A percentile compares a stretch with the other conserved stretches of the same genome.
These are phyloP conservation scores for Ophidiomyces ophidiicola DNA, from an alignment of 2,329 filamentous ascomycete species.

Conservation along the genomic window DNA sequence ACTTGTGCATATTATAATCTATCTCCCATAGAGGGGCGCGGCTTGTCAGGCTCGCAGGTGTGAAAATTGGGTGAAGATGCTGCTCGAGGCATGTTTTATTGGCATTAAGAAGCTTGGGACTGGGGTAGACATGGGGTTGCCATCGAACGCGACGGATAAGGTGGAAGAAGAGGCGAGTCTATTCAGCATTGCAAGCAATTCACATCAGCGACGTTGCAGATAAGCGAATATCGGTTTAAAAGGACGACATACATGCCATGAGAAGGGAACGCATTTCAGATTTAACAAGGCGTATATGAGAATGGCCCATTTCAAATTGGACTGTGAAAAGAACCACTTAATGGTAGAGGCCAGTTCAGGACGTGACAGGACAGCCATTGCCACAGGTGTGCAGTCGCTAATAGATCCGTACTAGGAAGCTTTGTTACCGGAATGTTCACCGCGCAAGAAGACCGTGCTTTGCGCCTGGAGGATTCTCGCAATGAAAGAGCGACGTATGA, in stretches of 20 bases:
- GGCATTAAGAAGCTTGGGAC: conserved; percentile 25
- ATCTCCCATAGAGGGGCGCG: conserved; percentile 62
- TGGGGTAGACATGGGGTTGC: conserved; percentile 39
- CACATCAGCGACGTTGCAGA: conserved; percentile 1
- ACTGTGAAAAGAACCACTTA: conserved; percentile 5
- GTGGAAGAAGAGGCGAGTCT: conserved; percentile 49
- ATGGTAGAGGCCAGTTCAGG: neutral
- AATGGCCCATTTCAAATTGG: conserved; percentile 25
- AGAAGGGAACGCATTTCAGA: conserved; percentile 60
- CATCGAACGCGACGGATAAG: conserved; percentile 45
- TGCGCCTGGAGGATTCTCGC: too few species aligned
- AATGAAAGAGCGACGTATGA: too few species aligned
- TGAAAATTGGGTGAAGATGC: conserved; percentile 54
- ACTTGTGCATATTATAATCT: conserved; percentile 78
- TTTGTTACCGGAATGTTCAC: too few species aligned
- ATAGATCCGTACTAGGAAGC: too few species aligned
- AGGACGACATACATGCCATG: conserved; percentile 55
- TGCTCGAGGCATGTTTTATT: conserved; percentile 16
- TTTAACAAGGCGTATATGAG: conserved; percentile 50
- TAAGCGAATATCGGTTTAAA: too few species aligned
- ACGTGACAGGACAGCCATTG: neutral
- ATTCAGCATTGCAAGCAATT: neutral
- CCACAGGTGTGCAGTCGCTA: too few species aligned
- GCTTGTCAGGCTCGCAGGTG: conserved; percentile 54
- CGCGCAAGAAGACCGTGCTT: too few species aligned